These are phyloP conservation scores for Zelonia costaricensis DNA, from an alignment of 208 protist species.

Conservation along the genomic window DNA sequence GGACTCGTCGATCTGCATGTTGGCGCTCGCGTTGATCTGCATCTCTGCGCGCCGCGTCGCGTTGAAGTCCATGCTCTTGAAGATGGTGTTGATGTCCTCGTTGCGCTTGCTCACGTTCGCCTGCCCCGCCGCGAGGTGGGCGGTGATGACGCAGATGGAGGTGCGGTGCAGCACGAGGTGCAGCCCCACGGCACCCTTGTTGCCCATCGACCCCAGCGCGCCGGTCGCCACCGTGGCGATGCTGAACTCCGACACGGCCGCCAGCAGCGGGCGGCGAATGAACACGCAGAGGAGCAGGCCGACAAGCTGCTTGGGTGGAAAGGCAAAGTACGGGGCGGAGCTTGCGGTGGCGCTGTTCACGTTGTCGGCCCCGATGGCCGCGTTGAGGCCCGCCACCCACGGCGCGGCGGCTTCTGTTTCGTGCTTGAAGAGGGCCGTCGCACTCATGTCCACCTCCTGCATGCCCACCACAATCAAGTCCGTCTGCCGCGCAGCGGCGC, in stretches of 20 bases:
- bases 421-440: conserved; percentile 81
- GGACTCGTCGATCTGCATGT: conserved; percentile 7
- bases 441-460: conserved; percentile 94
- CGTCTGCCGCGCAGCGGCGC: conserved; percentile 21
- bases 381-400: conserved; percentile 65
- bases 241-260: conserved; percentile 49
- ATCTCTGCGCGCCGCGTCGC: conserved; percentile 40
- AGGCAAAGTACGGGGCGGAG: conserved; percentile 58
- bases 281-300: conserved; percentile 85
- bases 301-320: conserved; percentile 85
- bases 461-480: conserved; percentile 85
- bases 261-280: conserved; percentile 64
- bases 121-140: conserved; percentile 94
- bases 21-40: conserved; percentile 28
- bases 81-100: conserved; percentile 89
- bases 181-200: conserved; percentile 92
- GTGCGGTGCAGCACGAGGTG: conserved; percentile 77
- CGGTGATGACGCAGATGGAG: conserved; percentile 87
- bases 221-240: conserved; percentile 81
- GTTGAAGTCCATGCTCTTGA: conserved; percentile 89
- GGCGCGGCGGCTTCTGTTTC: conserved; percentile 80
- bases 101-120: conserved; percentile 87
- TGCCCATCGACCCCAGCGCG: conserved; percentile 84
- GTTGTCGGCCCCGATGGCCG: conserved; percentile 55
- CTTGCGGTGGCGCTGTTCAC: conserved; percentile 10